Evolutionary conservation across 495 filamentous ascomycete species (phyloP).

Genomic region (Hypoxylon cercidicola): DNA sequence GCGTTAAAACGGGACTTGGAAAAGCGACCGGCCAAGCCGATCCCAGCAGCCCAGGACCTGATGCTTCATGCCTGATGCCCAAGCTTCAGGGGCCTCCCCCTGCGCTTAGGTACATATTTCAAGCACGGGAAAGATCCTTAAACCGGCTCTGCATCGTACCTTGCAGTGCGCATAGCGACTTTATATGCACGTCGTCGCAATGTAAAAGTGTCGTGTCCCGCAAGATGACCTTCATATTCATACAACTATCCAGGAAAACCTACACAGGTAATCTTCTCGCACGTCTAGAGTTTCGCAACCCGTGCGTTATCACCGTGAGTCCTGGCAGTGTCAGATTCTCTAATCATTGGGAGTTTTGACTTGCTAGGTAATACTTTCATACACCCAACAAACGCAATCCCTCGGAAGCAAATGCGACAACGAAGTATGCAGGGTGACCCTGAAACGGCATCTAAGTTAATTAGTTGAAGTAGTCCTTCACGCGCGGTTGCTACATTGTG

Average conservation of each 20-base stretch:
- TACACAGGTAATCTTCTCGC: too few relatives aligned
- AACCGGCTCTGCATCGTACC: slow-evolving; percentile 31
- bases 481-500: slow-evolving; percentile 4
- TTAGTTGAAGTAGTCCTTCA: slow-evolving; percentile 6
- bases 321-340: background rate
- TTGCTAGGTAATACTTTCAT: too few relatives aligned
- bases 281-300: too few relatives aligned
- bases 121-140: slow-evolving; percentile 23
- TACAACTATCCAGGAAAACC: too few relatives aligned
- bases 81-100: slow-evolving; percentile 21
- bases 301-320: too few relatives aligned
- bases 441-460: slow-evolving; percentile 31
- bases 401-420: slow-evolving; percentile 30
- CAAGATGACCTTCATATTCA: too few relatives aligned
- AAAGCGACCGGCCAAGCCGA: too few relatives aligned
- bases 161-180: slow-evolving; percentile 41
- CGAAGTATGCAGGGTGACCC: slow-evolving; percentile 33
- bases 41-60: background rate
- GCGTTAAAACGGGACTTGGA: too few relatives aligned
- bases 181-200: slow-evolving; percentile 27
- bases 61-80: slow-evolving; percentile 13
- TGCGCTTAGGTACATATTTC: slow-evolving; percentile 15
- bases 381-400: slow-evolving; percentile 7
- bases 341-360: slow-evolving; percentile 1
- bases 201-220: background rate